A percentile compares a stretch with the other conserved stretches of the same genome.
These are phyloP conservation scores for Colletotrichum cuscutae DNA, from an alignment of 2,329 filamentous ascomycete species.

Conservation along the genomic window DNA sequence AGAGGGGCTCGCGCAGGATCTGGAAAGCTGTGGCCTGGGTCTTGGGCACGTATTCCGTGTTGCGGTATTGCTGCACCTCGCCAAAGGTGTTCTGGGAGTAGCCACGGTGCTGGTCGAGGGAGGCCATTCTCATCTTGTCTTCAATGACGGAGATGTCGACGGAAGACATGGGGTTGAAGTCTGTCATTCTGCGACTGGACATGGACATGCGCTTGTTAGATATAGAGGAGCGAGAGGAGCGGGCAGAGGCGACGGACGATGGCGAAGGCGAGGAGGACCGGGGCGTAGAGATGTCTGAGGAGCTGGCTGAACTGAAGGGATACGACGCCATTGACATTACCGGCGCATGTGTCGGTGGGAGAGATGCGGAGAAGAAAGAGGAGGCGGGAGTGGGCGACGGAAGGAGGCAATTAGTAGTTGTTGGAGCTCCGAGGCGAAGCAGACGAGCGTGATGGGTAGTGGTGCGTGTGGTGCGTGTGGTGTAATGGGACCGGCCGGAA, in stretches of 20 bases:
- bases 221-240: conserved; percentile 61
- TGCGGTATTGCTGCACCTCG: conserved; percentile 63
- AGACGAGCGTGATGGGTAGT: conserved; percentile 12
- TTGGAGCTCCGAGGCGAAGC: conserved; percentile 29
- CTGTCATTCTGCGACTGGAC: conserved; percentile 60
- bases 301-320: conserved; percentile 58
- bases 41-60: conserved; percentile 65
- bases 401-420: conserved; percentile 34
- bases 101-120: conserved; percentile 69
- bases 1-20: conserved; percentile 69
- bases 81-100: conserved; percentile 67
- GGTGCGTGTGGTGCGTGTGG: conserved; percentile 11
- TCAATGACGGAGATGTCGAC: conserved; percentile 68
- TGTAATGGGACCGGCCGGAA: conserved; percentile 33
- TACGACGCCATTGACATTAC: conserved; percentile 38
- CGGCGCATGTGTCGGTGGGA: conserved; percentile 34
- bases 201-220: conserved; percentile 63
- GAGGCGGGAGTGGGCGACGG: conserved; percentile 32
- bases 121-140: conserved; percentile 68
- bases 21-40: conserved; percentile 68
- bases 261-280: conserved; percentile 62
- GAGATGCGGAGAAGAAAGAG: conserved; percentile 34
- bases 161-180: conserved; percentile 65
- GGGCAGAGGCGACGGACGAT: conserved; percentile 57
- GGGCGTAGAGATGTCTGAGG: conserved; percentile 64